Conservation (phyloP, 495 filamentous ascomycete genomes). For the Talaromyces ruber region DNA sequence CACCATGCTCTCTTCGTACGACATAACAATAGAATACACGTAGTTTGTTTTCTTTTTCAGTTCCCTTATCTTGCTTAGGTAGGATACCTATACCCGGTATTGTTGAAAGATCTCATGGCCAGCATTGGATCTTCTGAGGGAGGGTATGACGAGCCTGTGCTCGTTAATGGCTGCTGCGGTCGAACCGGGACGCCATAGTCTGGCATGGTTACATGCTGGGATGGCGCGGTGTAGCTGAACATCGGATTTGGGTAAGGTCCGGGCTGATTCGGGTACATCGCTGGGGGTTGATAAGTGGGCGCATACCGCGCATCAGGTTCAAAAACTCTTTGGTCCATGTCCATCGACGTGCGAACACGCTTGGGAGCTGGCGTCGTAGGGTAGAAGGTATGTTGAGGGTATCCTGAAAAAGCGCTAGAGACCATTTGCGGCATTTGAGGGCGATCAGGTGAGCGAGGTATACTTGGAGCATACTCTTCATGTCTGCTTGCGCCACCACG, state of each 20-base stretch:
- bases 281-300: slow-evolving; percentile 30
- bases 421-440: slow-evolving; percentile 27
- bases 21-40: slow-evolving; percentile 6
- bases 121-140: slow-evolving; percentile 8
- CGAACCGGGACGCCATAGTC: slow-evolving; percentile 39
- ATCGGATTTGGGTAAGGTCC: slow-evolving; percentile 28
- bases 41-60: background rate
- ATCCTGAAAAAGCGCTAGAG: slow-evolving; percentile 19
- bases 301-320: slow-evolving; percentile 31
- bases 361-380: slow-evolving; percentile 20
- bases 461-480: slow-evolving; percentile 27
- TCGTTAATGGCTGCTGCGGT: slow-evolving; percentile 12
- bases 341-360: slow-evolving; percentile 37
- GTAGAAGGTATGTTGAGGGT: slow-evolving; percentile 26
- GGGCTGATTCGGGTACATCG: slow-evolving; percentile 30
- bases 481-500: slow-evolving; percentile 24
- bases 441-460: slow-evolving; percentile 35
- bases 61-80: slow-evolving; percentile 2
- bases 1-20: slow-evolving; percentile 2
- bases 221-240: slow-evolving; percentile 28
- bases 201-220: slow-evolving; percentile 16
- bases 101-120: slow-evolving; percentile 11
- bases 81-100: slow-evolving; percentile 9
- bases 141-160: slow-evolving; percentile 5
- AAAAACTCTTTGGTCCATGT: slow-evolving; percentile 33